These are phyloP conservation scores for Stachybotrys elegans DNA, from an alignment of 2,329 filamentous ascomycete genomes.

Conservation along the genomic window DNA sequence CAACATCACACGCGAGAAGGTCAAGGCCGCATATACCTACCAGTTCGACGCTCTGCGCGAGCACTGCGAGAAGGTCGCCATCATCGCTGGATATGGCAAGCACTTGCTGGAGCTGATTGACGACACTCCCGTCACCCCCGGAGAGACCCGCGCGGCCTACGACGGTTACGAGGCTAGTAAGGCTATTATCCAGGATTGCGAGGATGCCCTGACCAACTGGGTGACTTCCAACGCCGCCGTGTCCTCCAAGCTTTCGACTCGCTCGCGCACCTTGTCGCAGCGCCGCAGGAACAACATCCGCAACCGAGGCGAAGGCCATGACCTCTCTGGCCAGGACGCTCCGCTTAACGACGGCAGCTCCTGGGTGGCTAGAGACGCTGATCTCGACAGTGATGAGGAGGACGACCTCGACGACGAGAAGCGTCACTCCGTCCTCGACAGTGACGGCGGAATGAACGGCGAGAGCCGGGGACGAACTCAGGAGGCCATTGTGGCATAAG, in stretches of 20 bases:
- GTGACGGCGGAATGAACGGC: constrained; percentile 47
- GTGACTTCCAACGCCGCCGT: constrained; percentile 86
- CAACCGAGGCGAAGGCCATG: constrained; percentile 67
- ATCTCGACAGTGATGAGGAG: constrained; percentile 61
- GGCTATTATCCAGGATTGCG: constrained; percentile 98
- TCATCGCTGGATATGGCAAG: constrained; percentile 96
- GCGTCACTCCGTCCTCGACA: constrained; percentile 44
- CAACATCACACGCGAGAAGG: constrained; percentile 98
- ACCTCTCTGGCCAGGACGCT: constrained; percentile 77
- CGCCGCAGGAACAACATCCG: constrained; percentile 70
- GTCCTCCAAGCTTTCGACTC: constrained; percentile 78
- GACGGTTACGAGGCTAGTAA: constrained; percentile 98
- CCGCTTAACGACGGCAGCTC: constrained; percentile 74
- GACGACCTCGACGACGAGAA: constrained; percentile 56
- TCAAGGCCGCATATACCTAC: constrained; percentile 97
- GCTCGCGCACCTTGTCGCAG: constrained; percentile 82
- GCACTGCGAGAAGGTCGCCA: constrained; percentile 96
- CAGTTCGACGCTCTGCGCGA: constrained; percentile 97
- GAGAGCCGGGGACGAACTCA: constrained; percentile 53
- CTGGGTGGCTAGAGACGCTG: constrained; percentile 72
- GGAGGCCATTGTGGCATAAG: constrained; percentile 43
- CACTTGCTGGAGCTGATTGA: constrained; percentile 96
- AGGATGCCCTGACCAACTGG: constrained; percentile 97
- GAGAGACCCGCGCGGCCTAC: constrained; percentile 92
- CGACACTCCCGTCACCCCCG: constrained; percentile 93